Evolutionary conservation across 2,329 filamentous ascomycete genomes (phyloP), one percentile per base, ranked within the genome.

Genomic region (Cercospora sojina): DNA sequence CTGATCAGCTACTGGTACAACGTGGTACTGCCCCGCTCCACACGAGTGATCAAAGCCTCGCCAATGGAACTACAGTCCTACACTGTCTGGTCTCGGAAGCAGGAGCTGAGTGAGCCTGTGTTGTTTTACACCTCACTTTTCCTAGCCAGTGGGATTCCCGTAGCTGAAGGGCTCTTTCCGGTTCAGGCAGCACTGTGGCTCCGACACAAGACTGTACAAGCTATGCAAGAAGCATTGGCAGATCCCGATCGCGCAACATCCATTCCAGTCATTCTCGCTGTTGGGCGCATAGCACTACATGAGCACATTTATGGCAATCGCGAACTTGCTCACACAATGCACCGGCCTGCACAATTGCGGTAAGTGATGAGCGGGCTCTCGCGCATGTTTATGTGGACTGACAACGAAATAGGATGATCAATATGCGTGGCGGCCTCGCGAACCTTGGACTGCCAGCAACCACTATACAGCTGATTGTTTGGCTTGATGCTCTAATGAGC

Each of bases 301-400:
- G 71, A 73, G 64, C 67, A 71, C 51, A 71, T 72, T 32, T 73
- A 73, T 38, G 71, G 71, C 16, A 70, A 69, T 55, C 62, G 70
- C 10, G 58, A 61, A 38, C 64, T 70, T 1, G 69, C 71, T 6
- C 65, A 71, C 49, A 61, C 56, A 2, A 67, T 72, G 27, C 70
- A 73, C 60, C 64, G 70, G 5, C 66, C 69, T 23, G 70, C 69
- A 8, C 71, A 72, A 56, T 41, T 64, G 57, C 58, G 67, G 64
- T 68, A 49, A 57, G 56, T 27, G 8, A 9, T 25, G 41, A 25
- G 12, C 10, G 18, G 5, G 20, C 13, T 10, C 41, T n/a, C 13
- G 27, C n/a, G n/a, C 16, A 7, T 12, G 9, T 23, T 23, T 18
- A 18, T 12, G 4, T 53, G 59, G 23, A 64, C 53, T 23, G 20